Conservation (phyloP, 2,329 filamentous ascomycete species). For the Diplodia seriata region DNA sequence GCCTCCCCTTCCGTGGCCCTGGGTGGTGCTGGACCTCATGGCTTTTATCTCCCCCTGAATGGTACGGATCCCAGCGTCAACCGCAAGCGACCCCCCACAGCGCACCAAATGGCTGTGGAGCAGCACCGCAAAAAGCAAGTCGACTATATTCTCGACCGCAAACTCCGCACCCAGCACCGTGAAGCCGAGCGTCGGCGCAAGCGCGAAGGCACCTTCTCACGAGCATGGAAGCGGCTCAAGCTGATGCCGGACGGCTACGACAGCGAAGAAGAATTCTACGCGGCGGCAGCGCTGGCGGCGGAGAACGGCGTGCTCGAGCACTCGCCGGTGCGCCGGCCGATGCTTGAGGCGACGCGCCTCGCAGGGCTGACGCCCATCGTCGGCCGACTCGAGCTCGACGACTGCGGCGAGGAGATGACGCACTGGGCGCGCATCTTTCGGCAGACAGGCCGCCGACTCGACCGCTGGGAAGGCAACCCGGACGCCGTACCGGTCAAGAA, state of each 20-base stretch:
- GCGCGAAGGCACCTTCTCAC: constrained; percentile 70
- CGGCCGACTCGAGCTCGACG: constrained; percentile 65
- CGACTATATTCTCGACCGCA: constrained; percentile 81
- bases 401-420: constrained; percentile 77
- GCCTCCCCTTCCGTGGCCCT: constrained; percentile 36
- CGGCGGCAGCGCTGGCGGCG: constrained; percentile 30
- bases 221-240: constrained; percentile 70
- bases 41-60: constrained; percentile 58
- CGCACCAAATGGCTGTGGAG: constrained; percentile 82
- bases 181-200: constrained; percentile 67
- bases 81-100: constrained; percentile 76
- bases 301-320: constrained; percentile 39
- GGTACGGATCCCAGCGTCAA: constrained; percentile 56
- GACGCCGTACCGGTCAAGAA: constrained; percentile 29
- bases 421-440: constrained; percentile 71
- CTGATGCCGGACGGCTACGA: constrained; percentile 55
- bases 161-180: constrained; percentile 71
- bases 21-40: constrained; percentile 58
- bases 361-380: constrained; percentile 67
- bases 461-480: constrained; percentile 65
- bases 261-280: constrained; percentile 50
- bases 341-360: constrained; percentile 43
- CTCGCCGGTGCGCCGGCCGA: constrained; percentile 33
- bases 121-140: constrained; percentile 79
- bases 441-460: constrained; percentile 68